These are phyloP conservation scores for Phlebopus sp. DNA, from an alignment of 1,284 basidiomycete genomes.

Conservation along the genomic window DNA sequence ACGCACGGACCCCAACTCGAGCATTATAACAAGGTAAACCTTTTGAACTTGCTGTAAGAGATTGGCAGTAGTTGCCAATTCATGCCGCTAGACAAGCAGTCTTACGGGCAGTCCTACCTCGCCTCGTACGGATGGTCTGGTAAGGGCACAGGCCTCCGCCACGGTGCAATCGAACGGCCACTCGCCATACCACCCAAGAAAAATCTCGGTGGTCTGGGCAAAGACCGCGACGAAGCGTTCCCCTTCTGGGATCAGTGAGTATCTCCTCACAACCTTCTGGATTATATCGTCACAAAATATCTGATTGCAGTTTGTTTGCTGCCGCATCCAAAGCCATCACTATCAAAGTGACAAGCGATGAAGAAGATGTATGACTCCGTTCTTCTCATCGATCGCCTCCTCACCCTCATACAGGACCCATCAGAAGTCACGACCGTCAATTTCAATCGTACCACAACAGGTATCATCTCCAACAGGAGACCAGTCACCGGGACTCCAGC, in stretches of 20 bases:
- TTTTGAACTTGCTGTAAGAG: no score
- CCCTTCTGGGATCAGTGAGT: conserved; percentile 96
- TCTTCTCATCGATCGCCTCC: background rate
- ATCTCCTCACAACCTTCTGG: conserved; percentile 3
- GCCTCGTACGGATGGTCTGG: conserved; percentile 86
- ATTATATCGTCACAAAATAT: background rate
- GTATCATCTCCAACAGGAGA: conserved; percentile 72
- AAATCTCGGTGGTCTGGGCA: conserved; percentile 79
- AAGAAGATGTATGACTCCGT: conserved; percentile 40
- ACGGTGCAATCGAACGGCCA: conserved; percentile 68
- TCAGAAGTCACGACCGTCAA: conserved; percentile 14
- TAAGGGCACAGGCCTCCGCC: conserved; percentile 70
- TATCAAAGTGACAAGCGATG: conserved; percentile 56
- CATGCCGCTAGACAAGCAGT: conserved; percentile 62
- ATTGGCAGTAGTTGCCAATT: background rate
- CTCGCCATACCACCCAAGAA: conserved; percentile 82
- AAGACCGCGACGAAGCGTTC: conserved; percentile 89
- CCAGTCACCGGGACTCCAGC: conserved; percentile 52
- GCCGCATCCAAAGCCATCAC: conserved; percentile 77
- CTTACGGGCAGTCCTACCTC: conserved; percentile 67
- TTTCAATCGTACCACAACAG: conserved; percentile 65
- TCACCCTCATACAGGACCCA: conserved; percentile 10
- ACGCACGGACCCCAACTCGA: conserved; percentile 25
- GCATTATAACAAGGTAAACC: no score
- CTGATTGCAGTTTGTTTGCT: conserved; percentile 62